Conservation (phyloP, 305 asterid genomes). For the Solanum hybrid region DNA sequence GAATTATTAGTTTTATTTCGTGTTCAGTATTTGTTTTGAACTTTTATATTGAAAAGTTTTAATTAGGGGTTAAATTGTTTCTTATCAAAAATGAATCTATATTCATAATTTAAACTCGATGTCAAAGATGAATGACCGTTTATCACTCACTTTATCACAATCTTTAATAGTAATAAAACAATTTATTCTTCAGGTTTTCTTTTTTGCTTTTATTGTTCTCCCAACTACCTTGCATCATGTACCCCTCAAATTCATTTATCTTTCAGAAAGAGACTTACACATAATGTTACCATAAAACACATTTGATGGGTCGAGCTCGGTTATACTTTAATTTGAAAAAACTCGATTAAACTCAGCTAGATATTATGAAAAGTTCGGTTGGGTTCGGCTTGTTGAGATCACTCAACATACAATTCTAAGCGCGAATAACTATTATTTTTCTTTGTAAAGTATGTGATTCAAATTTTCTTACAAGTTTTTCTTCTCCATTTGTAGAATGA, state of each 20-base stretch:
- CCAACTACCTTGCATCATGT: neutral
- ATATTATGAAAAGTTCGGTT: too few relatives aligned
- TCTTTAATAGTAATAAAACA: neutral
- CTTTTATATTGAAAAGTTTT: neutral
- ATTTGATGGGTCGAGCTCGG: neutral
- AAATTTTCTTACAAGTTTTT: neutral
- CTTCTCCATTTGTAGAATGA: neutral
- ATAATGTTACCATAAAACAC: neutral
- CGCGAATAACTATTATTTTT: neutral
- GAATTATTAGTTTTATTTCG: neutral
- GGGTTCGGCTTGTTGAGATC: neutral
- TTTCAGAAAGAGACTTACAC: neutral
- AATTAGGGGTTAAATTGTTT: neutral
- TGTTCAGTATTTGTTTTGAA: too few relatives aligned
- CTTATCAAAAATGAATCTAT: accelerated
- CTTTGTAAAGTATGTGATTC: neutral
- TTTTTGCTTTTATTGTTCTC: neutral
- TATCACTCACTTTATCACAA: neutral
- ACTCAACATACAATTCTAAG: neutral
- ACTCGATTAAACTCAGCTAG: too few relatives aligned
- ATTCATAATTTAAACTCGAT: too few relatives aligned
- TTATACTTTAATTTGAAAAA: too few relatives aligned
- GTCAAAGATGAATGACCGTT: too few relatives aligned
- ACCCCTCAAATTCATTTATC: neutral
- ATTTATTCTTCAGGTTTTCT: neutral